Conservation (phyloP, 768 basidiomycete species). For the Amanita molliuscula region DNA sequence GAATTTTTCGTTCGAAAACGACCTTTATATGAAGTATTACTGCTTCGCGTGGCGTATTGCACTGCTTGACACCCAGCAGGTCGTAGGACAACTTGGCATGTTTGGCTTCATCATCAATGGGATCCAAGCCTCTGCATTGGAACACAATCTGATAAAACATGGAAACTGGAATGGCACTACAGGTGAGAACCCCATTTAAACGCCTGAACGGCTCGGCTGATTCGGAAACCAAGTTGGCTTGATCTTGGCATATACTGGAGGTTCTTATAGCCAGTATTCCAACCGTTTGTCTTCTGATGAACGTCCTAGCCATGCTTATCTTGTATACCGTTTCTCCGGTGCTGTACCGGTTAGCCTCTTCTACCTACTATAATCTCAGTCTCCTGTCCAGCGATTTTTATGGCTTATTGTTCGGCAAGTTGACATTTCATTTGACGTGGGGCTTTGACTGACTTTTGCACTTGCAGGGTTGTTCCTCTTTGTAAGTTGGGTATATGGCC, state of each 20-base stretch:
- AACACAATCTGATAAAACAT: constrained; percentile 54
- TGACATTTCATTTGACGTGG: constrained; percentile 3
- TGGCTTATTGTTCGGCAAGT: constrained; percentile 65
- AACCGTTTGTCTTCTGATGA: constrained; percentile 7
- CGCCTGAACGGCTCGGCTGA: constrained; percentile 4
- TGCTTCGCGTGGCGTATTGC: background rate
- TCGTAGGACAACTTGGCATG: constrained; percentile 81
- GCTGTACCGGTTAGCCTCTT: constrained; percentile 78
- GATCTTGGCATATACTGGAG: constrained; percentile 27
- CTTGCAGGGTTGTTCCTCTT: constrained; percentile 38
- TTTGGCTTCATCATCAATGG: constrained; percentile 77
- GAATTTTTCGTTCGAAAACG: constrained; percentile 75
- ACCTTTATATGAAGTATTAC: constrained; percentile 63
- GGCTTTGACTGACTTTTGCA: background rate
- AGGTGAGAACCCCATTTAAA: constrained; percentile 29
- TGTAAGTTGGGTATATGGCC: constrained; percentile 20
- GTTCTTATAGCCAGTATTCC: constrained; percentile 15
- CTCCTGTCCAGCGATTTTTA: constrained; percentile 85
- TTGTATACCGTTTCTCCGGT: constrained; percentile 82
- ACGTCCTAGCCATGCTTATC: constrained; percentile 61
- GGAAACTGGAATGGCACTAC: constrained; percentile 67
- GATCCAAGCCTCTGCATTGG: constrained; percentile 65
- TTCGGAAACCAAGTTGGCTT: constrained; percentile 27
- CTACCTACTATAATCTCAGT: constrained; percentile 78
- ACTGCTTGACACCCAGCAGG: constrained; percentile 22